A percentile compares a stretch with the other conserved stretches of the same genome.
Conservation (phyloP, 176 grass and related monocot genomes). For the Hsuehochloa calcarea region DNA sequence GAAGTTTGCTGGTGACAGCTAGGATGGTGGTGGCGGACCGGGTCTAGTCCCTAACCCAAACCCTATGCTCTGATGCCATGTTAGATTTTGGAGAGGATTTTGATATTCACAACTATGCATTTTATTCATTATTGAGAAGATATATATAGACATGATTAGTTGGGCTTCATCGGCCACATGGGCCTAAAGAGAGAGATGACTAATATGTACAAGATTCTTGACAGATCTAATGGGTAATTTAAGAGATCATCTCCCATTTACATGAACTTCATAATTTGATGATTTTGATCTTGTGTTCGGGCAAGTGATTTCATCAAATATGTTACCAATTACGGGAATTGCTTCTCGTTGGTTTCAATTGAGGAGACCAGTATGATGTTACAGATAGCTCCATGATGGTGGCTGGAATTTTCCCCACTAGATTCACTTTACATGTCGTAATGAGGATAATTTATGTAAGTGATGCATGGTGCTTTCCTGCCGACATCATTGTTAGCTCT, state of each 20-base stretch:
- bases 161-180: too few species aligned
- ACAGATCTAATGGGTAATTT: neutral
- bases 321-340: neutral
- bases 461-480: conserved; percentile 1
- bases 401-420: neutral
- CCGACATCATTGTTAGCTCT: conserved; percentile 9
- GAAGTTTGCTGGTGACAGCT: too few species aligned
- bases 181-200: too few species aligned
- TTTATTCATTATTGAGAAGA: too few species aligned
- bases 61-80: too few species aligned
- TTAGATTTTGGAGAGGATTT: too few species aligned
- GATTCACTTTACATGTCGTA: neutral
- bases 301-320: neutral
- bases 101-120: too few species aligned
- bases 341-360: neutral
- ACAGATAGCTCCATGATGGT: conserved; percentile 19
- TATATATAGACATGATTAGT: too few species aligned
- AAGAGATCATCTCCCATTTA: neutral
- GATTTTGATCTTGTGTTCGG: neutral
- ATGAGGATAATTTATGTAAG: conserved; percentile 11
- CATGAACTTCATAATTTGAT: neutral
- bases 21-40: too few species aligned
- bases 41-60: too few species aligned
- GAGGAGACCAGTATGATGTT: neutral
- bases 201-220: too few species aligned